A percentile compares a stretch with the other conserved stretches of the same genome.
phyloP scores from a whole-genome alignment of 1,284 basidiomycete genomes.

The Cryptococcus hybrid region DNA sequence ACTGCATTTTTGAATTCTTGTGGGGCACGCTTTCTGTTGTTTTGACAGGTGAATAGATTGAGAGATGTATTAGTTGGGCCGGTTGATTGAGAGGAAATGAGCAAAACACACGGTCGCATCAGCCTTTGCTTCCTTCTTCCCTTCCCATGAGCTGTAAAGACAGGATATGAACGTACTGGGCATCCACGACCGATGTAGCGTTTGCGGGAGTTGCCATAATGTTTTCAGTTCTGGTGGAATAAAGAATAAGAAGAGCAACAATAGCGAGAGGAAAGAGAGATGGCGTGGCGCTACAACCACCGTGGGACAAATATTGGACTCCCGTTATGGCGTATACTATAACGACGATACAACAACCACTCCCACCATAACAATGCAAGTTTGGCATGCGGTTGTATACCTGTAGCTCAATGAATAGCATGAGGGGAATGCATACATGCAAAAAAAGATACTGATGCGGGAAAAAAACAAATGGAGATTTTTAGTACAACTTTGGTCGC shows the following conservation, averaged over 20 bases:
- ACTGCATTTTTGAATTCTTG: slow-evolving; percentile 74
- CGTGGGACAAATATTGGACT: no score
- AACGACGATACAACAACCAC: no score
- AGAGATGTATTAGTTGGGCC: slow-evolving; percentile 11
- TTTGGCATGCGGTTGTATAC: no score
- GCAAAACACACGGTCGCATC: neutral
- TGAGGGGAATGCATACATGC: no score
- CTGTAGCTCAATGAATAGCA: no score
- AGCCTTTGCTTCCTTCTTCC: neutral
- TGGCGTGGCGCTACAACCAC: no score
- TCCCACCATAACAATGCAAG: no score
- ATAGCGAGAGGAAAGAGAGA: no score
- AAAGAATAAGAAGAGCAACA: no score
- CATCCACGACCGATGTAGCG: neutral
- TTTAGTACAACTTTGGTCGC: slow-evolving; percentile 10
- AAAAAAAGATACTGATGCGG: no score
- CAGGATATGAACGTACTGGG: neutral
- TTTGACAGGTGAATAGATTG: neutral
- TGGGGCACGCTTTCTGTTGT: slow-evolving; percentile 55
- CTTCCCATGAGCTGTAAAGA: neutral
- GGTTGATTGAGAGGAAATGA: slow-evolving; percentile 18
- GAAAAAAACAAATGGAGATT: neutral
- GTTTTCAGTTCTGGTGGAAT: neutral
- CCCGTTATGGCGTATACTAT: no score
- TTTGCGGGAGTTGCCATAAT: neutral